A percentile compares a stretch with the other conserved stretches of the same genome.
Evolutionary conservation across 257 asterid species (phyloP).

Genomic region (Nicotiana attenuata): DNA sequence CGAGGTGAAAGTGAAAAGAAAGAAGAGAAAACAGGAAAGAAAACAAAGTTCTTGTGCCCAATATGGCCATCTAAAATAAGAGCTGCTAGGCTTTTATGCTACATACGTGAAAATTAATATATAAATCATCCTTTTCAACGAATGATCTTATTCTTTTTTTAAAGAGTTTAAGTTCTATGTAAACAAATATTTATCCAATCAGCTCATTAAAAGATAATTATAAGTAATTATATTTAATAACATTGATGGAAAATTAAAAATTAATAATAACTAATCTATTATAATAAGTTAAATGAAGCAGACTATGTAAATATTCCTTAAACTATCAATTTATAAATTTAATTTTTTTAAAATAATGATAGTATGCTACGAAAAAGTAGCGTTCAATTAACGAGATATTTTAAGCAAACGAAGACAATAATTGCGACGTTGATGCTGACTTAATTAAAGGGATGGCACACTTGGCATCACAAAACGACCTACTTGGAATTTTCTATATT

Average conservation of each 20-base stretch:
- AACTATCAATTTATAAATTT: too few species aligned
- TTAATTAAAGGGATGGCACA: neutral
- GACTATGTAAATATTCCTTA: too few species aligned
- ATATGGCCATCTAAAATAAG: neutral
- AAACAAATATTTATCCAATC: too few species aligned
- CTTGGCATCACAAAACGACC: conserved; percentile 4
- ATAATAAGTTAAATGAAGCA: too few species aligned
- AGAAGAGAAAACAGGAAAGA: neutral
- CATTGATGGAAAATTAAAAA: too few species aligned
- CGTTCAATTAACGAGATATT: neutral
- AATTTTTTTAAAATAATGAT: neutral
- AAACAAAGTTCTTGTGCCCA: neutral
- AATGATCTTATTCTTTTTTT: neutral
- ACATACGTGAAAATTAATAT: neutral
- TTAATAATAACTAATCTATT: too few species aligned
- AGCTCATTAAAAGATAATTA: too few species aligned
- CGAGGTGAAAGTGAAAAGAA: conserved; percentile 13
- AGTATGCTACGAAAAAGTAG: neutral
- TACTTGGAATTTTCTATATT: neutral
- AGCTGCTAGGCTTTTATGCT: neutral
- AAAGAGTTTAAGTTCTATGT: too few species aligned
- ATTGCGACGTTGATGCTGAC: neutral
- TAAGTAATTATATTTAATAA: too few species aligned
- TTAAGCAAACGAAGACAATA: neutral
- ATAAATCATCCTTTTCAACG: conserved; percentile 1